Percentiles rank a stretch among this genome's conserved stretches.
Conservation (phyloP, 768 basidiomycete genomes). For the Gymnopilus dilepis region DNA sequence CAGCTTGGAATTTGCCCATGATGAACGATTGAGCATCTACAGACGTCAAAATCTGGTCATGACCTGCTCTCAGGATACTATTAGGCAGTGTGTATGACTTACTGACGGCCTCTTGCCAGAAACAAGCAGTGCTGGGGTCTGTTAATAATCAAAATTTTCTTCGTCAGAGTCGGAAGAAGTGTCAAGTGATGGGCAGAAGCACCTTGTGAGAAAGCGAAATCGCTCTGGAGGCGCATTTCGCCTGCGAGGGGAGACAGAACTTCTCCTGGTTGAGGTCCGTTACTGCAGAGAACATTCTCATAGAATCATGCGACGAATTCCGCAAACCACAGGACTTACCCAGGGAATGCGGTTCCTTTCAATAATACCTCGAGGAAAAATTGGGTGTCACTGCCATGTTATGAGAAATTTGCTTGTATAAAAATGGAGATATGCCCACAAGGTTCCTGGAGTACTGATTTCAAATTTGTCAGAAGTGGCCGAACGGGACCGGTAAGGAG, state of each 20-base stretch:
- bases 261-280: constrained; percentile 32
- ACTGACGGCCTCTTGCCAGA: constrained; percentile 25
- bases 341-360: constrained; percentile 26
- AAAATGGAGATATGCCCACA: constrained; percentile 5
- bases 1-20: constrained; percentile 29
- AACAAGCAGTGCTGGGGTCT: constrained; percentile 25
- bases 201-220: constrained; percentile 31
- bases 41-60: too few species aligned
- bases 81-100: neutral
- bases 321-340: neutral
- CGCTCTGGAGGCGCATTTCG: constrained; percentile 45
- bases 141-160: neutral
- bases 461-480: neutral
- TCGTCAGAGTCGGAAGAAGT: neutral
- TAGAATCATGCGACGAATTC: too few species aligned
- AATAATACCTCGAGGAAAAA: constrained; percentile 39
- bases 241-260: constrained; percentile 39
- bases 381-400: constrained; percentile 33
- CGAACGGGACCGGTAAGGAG: too few species aligned
- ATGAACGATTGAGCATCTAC: constrained; percentile 29
- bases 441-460: constrained; percentile 12
- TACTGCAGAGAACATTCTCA: neutral
- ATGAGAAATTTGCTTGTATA: neutral
- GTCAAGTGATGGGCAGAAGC: too few species aligned
- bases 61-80: neutral